A percentile compares a stretch with the other conserved stretches of the same genome.
Conservation (phyloP, 768 basidiomycete species). For the Agrocybe pediades region DNA sequence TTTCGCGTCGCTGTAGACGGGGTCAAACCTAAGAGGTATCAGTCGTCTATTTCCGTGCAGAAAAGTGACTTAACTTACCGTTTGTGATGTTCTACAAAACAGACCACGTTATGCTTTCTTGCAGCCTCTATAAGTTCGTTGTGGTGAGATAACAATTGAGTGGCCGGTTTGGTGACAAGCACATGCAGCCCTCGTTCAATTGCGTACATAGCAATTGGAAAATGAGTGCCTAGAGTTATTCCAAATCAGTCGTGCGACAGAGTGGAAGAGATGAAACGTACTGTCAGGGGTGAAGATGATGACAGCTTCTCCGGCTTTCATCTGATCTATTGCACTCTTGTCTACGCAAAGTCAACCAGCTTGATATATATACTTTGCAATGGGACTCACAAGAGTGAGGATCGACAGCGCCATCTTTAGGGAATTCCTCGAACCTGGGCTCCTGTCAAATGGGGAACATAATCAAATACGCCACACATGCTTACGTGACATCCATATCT, state of each 20-base stretch:
- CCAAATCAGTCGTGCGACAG: background rate
- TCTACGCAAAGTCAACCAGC: too few species aligned
- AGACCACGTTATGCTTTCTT: slow-evolving; percentile 76
- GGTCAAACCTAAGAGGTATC: slow-evolving; percentile 87
- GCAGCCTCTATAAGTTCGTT: slow-evolving; percentile 76
- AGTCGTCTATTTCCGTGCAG: too few species aligned
- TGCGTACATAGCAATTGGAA: slow-evolving; percentile 82
- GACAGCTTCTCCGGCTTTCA: slow-evolving; percentile 84
- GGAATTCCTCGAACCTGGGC: slow-evolving; percentile 76
- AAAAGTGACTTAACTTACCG: slow-evolving; percentile 44
- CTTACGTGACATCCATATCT: slow-evolving; percentile 83
- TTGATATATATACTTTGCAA: too few species aligned
- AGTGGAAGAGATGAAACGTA: slow-evolving; percentile 31
- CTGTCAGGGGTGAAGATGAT: slow-evolving; percentile 94
- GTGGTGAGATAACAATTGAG: slow-evolving; percentile 83
- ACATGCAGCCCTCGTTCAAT: slow-evolving; percentile 87
- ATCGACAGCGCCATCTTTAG: slow-evolving; percentile 67
- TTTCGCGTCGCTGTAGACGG: slow-evolving; percentile 90
- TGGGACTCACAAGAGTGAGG: slow-evolving; percentile 75
- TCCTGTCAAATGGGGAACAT: background rate
- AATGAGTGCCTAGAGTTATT: slow-evolving; percentile 69
- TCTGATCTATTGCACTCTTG: slow-evolving; percentile 75
- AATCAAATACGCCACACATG: slow-evolving; percentile 6
- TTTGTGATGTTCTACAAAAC: slow-evolving; percentile 96
- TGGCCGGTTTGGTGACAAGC: slow-evolving; percentile 91